Conservation (phyloP, 2,329 filamentous ascomycete genomes). For the Verticillium tricorpus region DNA sequence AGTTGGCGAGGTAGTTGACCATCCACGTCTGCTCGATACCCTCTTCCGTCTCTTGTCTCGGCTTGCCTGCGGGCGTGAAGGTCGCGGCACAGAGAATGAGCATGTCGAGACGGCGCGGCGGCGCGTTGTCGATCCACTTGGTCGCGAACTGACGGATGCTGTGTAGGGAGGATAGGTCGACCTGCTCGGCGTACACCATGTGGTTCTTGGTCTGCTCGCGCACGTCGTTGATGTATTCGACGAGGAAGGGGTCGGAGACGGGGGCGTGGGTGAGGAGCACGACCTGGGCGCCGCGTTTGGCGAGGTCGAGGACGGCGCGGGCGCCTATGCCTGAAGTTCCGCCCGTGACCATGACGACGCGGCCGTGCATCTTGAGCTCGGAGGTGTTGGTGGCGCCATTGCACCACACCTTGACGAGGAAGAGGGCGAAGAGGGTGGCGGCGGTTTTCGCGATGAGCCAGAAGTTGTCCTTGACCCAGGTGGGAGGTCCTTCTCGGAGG, state of each 20-base stretch:
- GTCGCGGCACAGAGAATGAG: conserved; percentile 82
- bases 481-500: conserved; percentile 43
- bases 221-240: conserved; percentile 88
- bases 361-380: conserved; percentile 85
- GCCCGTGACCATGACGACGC: conserved; percentile 89
- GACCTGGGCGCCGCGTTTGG: conserved; percentile 79
- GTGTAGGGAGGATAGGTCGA: conserved; percentile 83
- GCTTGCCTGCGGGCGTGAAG: conserved; percentile 63
- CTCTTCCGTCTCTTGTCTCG: conserved; percentile 61
- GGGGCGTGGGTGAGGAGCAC: conserved; percentile 82
- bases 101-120: conserved; percentile 84
- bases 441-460: conserved; percentile 35
- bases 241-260: conserved; percentile 79
- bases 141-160: conserved; percentile 92
- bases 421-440: conserved; percentile 31
- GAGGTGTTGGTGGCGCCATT: conserved; percentile 69
- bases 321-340: conserved; percentile 92
- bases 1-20: conserved; percentile 92
- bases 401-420: conserved; percentile 66
- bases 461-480: conserved; percentile 40
- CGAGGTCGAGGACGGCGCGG: conserved; percentile 68
- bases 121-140: conserved; percentile 95
- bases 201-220: conserved; percentile 73
- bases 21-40: conserved; percentile 89
- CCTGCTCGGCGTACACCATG: conserved; percentile 91